Evolutionary conservation across 1,284 basidiomycete genomes (phyloP).

Genomic region (Gastroboletus turbinatus): DNA sequence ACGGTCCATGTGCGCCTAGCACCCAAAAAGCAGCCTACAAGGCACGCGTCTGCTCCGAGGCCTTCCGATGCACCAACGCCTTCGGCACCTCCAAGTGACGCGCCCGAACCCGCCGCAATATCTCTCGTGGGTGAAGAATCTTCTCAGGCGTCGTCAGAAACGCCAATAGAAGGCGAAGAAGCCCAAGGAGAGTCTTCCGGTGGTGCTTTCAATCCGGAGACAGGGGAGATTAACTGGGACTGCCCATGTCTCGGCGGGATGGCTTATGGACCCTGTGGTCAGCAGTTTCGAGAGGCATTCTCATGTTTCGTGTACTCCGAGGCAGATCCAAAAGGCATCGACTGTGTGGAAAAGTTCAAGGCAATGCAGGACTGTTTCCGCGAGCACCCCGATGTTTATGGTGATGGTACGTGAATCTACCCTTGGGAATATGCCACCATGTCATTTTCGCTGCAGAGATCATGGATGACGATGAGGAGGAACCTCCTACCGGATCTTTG

Average conservation of each 20-base stretch:
- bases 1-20: conserved; percentile 10
- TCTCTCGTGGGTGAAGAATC: conserved; percentile 1
- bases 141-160: conserved; percentile 7
- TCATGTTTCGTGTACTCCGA: conserved; percentile 96
- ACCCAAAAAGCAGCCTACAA: conserved; percentile 10
- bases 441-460: conserved; percentile 46
- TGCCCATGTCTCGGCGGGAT: conserved; percentile 98
- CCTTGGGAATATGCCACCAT: background rate
- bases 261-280: conserved; percentile 96
- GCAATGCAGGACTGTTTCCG: conserved; percentile 98
- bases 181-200: conserved; percentile 37
- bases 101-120: conserved; percentile 1
- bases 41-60: conserved; percentile 1
- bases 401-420: conserved; percentile 65
- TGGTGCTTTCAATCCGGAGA: conserved; percentile 85
- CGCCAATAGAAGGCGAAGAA: conserved; percentile 25
- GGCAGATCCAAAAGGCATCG: conserved; percentile 94
- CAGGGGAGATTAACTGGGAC: conserved; percentile 98
- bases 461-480: conserved; percentile 57
- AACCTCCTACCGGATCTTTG: conserved; percentile 12
- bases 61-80: conserved; percentile 12
- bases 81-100: conserved; percentile 4
- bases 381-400: conserved; percentile 93
- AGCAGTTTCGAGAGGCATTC: conserved; percentile 94
- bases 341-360: conserved; percentile 98